Evolutionary conservation across 495 filamentous ascomycete species (phyloP).

Genomic region (Chaetomium tenue): DNA sequence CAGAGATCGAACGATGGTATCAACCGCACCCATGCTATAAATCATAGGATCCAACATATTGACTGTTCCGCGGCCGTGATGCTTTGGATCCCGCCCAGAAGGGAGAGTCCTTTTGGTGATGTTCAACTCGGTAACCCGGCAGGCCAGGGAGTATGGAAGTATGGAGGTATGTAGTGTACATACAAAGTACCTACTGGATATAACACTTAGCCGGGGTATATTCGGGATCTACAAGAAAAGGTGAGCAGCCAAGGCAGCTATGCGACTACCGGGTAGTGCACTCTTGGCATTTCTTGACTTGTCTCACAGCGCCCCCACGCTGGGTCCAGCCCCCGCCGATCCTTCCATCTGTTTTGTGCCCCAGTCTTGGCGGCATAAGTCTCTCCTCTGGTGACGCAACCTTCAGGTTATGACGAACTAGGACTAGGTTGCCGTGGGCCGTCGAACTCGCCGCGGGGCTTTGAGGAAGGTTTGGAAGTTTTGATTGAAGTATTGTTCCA

Average conservation of each 20-base stretch:
- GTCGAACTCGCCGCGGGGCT: not conserved
- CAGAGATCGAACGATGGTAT: not conserved
- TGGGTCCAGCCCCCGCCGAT: not conserved
- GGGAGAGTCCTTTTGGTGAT: too few relatives aligned
- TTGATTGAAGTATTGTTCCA: too few relatives aligned
- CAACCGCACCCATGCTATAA: not conserved
- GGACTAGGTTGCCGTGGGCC: not conserved
- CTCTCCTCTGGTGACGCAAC: conserved; percentile 1
- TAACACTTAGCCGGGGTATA: too few relatives aligned
- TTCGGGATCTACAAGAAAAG: too few relatives aligned
- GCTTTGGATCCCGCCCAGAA: too few relatives aligned
- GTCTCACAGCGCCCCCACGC: not conserved
- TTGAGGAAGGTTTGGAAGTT: not conserved
- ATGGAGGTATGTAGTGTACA: too few relatives aligned
- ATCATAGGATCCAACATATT: too few relatives aligned
- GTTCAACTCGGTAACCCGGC: too few relatives aligned
- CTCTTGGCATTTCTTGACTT: not conserved
- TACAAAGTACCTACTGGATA: too few relatives aligned
- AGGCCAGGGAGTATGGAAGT: too few relatives aligned
- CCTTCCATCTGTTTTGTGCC: not conserved
- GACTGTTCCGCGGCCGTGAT: too few relatives aligned
- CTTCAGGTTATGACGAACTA: not conserved
- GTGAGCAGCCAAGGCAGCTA: too few relatives aligned
- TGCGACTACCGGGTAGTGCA: not conserved
- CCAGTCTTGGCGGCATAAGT: conserved; percentile 4